phyloP scores from a whole-genome alignment of 371 early-diverging fungal genomes.

The Mortierella sp. region DNA sequence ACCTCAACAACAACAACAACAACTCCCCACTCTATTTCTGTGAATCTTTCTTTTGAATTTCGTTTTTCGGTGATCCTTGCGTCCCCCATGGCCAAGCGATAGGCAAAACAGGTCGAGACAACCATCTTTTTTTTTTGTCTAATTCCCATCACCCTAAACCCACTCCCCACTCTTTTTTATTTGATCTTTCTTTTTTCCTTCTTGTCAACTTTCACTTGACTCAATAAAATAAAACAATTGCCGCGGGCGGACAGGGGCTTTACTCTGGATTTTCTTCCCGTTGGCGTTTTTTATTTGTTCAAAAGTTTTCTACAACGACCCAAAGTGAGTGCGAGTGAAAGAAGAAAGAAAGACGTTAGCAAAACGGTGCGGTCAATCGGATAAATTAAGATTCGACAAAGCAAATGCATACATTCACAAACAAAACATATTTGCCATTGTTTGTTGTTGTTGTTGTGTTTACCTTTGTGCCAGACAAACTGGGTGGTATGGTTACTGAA shows the following conservation, averaged over 20 bases:
- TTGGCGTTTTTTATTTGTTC: not conserved
- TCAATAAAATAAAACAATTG: not conserved
- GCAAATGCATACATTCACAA: too few relatives aligned
- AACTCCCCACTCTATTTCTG: too few relatives aligned
- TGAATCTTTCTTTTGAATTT: too few relatives aligned
- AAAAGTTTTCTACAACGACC: slow-evolving; percentile 32
- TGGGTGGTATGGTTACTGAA: slow-evolving; percentile 31
- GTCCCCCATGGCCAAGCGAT: too few relatives aligned
- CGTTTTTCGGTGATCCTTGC: too few relatives aligned
- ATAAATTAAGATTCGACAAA: not conserved
- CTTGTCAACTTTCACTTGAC: too few relatives aligned
- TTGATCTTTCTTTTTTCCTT: not conserved
- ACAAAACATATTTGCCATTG: too few relatives aligned
- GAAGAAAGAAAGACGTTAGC: not conserved
- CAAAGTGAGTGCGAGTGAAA: not conserved
- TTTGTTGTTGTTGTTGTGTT: too few relatives aligned
- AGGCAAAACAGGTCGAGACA: too few relatives aligned
- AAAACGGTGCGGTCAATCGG: not conserved
- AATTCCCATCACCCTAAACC: not conserved
- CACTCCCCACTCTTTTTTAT: not conserved
- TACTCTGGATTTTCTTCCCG: not conserved
- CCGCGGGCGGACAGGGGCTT: not conserved
- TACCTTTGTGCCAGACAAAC: slow-evolving; percentile 45
- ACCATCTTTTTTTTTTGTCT: not conserved
- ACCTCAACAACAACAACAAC: too few relatives aligned